Base-by-base conservation (phyloP, 192 early-diverging fungal species). In the Mortierella hygrophila region DNA sequence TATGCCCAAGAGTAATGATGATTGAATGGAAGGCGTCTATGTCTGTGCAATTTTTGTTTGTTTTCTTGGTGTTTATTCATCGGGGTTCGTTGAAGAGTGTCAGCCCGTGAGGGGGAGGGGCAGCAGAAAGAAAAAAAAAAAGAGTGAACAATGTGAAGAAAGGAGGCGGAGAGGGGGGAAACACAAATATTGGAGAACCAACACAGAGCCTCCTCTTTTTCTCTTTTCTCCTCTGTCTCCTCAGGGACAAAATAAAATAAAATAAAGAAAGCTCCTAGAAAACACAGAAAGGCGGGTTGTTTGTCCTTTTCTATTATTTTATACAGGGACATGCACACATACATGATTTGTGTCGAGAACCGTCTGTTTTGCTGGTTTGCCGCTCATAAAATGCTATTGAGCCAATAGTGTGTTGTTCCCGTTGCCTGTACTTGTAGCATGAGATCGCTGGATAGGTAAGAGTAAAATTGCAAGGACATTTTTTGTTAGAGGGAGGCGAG, bases 381-480 rank as follows among this genome's bases (percentile, higher is more conserved):
- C 60, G n/a, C 60, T 65, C 60, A 65, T 65, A 65, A 60, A 65
- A 15, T 65, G 60, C 29, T 65, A 65, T 65, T 65, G 60, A 65
- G 60, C 60, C 60, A 65, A 65, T 6, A 35, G 35, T 3, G 3
- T 40, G 38, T 5, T 29, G 11, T 65, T 18, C 49, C 18, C 5
- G 15, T 52, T 52, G 29, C 23, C 55, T 21, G 20, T 23, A 9
- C 55, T 32, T 65, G 1, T 29, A 29, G 29, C 29, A 32, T 32
- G 26, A 0, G 60, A 15, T 29, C 13, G 3, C 9, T 32, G 60
- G 29, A 11, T 32, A 57, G 55, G 55, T 23, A 57, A 57, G n/a
- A 26, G 7, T 9, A 57, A 57, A 57, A 57, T 10, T 26, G 23
- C n/a, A 57, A 57, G 49, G 49, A 52, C 18, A 2, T 52, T 20